A percentile compares a stretch with the other conserved stretches of the same genome.
Conservation (phyloP, 192 early-diverging fungal species). For the Helicostylum pulchrum region DNA sequence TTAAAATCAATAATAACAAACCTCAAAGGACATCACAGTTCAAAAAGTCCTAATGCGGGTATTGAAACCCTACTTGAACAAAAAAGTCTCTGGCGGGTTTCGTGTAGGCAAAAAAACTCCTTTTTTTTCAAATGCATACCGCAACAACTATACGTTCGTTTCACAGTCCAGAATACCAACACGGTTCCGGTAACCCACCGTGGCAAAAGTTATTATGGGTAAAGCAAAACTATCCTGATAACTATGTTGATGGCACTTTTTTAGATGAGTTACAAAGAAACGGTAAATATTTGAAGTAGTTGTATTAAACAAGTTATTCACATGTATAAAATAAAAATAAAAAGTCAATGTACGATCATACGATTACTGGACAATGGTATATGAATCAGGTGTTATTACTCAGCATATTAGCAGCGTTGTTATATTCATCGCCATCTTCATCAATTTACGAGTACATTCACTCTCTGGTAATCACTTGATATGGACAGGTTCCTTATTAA, state of each 20-base stretch:
- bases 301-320: neutral
- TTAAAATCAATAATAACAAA: no score
- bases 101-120: no score
- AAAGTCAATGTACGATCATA: slow-evolving; percentile 79
- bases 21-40: no score
- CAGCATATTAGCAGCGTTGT: slow-evolving; percentile 85
- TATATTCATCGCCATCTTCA: slow-evolving; percentile 89
- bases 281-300: slow-evolving; percentile 39
- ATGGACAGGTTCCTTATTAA: slow-evolving; percentile 50
- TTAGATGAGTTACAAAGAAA: slow-evolving; percentile 87
- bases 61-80: no score
- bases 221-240: slow-evolving; percentile 86
- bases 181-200: slow-evolving; percentile 30
- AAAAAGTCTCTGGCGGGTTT: no score
- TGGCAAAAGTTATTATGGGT: slow-evolving; percentile 87
- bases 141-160: slow-evolving; percentile 8
- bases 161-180: slow-evolving; percentile 20
- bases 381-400: slow-evolving; percentile 71
- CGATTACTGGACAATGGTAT: slow-evolving; percentile 77
- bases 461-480: slow-evolving; percentile 60
- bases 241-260: slow-evolving; percentile 88
- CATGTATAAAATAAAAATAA: slow-evolving; percentile 13
- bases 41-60: no score
- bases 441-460: slow-evolving; percentile 58
- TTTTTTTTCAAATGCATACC: no score